These are phyloP conservation scores for Catunica adiposa DNA, from an alignment of 2,329 filamentous ascomycete genomes.

Conservation along the genomic window DNA sequence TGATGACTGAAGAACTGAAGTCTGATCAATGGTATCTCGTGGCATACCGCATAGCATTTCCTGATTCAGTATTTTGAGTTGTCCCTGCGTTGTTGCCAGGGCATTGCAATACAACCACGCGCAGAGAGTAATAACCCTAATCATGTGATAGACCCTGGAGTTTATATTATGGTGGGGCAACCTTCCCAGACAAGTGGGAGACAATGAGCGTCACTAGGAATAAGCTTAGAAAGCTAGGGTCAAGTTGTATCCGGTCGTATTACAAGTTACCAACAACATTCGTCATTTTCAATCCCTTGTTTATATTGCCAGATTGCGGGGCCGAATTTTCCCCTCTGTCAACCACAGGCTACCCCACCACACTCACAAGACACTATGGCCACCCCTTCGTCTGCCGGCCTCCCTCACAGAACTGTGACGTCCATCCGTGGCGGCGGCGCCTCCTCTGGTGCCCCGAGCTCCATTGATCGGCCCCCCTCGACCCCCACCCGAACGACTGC, in stretches of 20 bases:
- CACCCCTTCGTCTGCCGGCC: neutral
- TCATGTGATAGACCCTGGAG: neutral
- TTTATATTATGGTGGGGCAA: neutral
- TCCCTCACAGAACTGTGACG: constrained; percentile 12
- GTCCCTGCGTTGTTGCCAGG: neutral
- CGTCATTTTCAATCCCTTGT: neutral
- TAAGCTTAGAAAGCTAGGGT: neutral
- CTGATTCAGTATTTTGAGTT: too few relatives aligned
- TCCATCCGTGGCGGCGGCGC: constrained; percentile 21
- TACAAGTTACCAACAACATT: too few relatives aligned
- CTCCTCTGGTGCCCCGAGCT: constrained; percentile 21
- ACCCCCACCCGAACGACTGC: constrained; percentile 42
- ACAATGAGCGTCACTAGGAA: neutral
- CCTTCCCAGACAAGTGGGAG: neutral
- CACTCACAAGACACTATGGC: neutral
- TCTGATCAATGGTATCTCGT: too few relatives aligned
- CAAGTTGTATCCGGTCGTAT: neutral
- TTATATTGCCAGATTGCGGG: neutral
- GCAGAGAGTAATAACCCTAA: neutral
- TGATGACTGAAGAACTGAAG: too few relatives aligned
- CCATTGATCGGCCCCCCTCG: constrained; percentile 29
- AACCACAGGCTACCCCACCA: neutral
- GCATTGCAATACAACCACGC: neutral
- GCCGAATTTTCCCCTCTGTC: neutral
- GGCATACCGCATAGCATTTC: too few relatives aligned